phyloP scores from a whole-genome alignment of 2,329 filamentous ascomycete genomes.

The Graphilbum sp. region DNA sequence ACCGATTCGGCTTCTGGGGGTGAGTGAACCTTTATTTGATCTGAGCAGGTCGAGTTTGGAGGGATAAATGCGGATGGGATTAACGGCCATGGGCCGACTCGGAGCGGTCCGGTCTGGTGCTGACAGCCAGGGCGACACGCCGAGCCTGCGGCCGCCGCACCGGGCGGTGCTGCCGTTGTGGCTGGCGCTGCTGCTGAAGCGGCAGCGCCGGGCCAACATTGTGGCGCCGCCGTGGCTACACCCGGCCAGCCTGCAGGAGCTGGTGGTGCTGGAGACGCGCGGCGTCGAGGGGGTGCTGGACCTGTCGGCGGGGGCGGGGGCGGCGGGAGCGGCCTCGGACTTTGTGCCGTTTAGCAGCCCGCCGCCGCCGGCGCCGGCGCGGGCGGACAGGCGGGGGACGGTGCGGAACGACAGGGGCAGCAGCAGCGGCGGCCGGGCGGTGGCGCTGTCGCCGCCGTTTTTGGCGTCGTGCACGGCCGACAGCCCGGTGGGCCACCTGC shows the following conservation, averaged over 20 bases:
- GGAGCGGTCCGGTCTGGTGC: too few species aligned
- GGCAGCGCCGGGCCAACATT: conserved; percentile 86
- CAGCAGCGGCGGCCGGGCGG: conserved; percentile 13
- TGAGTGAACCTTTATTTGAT: conserved; percentile 36
- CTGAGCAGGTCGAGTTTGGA: too few species aligned
- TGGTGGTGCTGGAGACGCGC: conserved; percentile 72
- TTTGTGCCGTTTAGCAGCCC: conserved; percentile 48
- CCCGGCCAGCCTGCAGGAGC: conserved; percentile 54
- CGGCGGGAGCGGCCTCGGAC: not conserved
- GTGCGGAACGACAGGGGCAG: conserved; percentile 12
- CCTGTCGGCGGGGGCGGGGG: not conserved
- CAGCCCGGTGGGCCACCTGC: conserved; percentile 53
- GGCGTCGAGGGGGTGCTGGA: conserved; percentile 14
- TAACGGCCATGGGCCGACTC: too few species aligned
- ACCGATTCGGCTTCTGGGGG: conserved; percentile 66
- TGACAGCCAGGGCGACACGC: conserved; percentile 54
- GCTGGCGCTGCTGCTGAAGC: conserved; percentile 89
- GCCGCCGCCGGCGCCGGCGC: conserved; percentile 48
- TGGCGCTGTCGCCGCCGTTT: conserved; percentile 54
- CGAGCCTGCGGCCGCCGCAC: conserved; percentile 63
- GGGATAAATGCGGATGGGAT: too few species aligned
- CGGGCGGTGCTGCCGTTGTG: conserved; percentile 71
- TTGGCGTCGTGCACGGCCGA: conserved; percentile 56
- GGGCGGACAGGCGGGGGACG: conserved; percentile 31
- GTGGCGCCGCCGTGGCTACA: conserved; percentile 80